A percentile compares a stretch with the other conserved stretches of the same genome.
Evolutionary conservation across 1,284 basidiomycete genomes (phyloP).

Genomic region (Ceratobasidium sp.): DNA sequence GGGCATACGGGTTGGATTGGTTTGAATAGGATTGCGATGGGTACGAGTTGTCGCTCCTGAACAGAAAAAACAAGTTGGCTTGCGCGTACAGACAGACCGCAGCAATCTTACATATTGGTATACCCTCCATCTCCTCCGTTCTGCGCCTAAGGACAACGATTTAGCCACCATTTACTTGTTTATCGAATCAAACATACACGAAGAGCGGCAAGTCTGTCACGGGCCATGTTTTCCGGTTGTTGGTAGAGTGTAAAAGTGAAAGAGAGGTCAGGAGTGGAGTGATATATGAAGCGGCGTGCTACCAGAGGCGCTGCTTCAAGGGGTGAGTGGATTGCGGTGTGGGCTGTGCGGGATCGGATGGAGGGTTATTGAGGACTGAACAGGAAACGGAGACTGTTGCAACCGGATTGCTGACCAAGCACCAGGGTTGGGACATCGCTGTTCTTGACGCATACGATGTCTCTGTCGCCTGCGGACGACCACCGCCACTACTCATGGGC

Average conservation of each 20-base stretch:
- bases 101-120: constrained; percentile 58
- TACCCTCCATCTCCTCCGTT: constrained; percentile 63
- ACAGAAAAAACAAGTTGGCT: constrained; percentile 16
- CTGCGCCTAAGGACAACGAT: constrained; percentile 60
- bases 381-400: constrained; percentile 18
- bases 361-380: neutral
- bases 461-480: neutral
- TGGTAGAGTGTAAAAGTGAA: neutral
- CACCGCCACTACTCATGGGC: neutral
- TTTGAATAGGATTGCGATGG: constrained; percentile 63
- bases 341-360: neutral
- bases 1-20: constrained; percentile 63
- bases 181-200: constrained; percentile 58
- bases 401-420: constrained; percentile 19
- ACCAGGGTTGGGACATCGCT: neutral
- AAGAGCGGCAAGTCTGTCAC: constrained; percentile 83
- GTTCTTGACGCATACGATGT: no score
- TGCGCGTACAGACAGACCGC: constrained; percentile 9
- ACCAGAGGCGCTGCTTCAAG: constrained; percentile 37
- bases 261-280: neutral
- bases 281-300: constrained; percentile 20
- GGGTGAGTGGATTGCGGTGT: neutral
- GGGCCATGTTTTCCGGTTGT: constrained; percentile 62
- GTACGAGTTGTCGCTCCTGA: constrained; percentile 61
- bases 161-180: neutral